phyloP scores from a whole-genome alignment of 495 filamentous ascomycete species.

The Articulospora tetracladia region DNA sequence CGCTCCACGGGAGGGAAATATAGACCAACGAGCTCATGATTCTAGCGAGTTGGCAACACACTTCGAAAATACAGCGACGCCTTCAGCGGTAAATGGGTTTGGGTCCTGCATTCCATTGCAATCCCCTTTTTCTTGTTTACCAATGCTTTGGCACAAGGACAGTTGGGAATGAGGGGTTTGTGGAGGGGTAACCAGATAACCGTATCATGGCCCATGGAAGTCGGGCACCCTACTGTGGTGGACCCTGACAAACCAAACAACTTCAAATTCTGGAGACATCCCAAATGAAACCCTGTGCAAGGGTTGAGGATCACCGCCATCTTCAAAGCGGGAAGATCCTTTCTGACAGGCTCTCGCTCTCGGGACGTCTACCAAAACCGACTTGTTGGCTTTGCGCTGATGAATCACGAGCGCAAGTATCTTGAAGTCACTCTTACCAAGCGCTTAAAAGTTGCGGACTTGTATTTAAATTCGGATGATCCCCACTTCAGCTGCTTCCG shows the following conservation, averaged over 20 bases:
- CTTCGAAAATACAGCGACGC: not conserved
- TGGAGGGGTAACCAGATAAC: not conserved
- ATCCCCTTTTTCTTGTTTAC: not conserved
- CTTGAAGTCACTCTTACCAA: not conserved
- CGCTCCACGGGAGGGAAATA: not conserved
- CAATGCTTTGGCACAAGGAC: not conserved
- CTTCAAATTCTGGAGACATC: not conserved
- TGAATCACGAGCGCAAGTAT: not conserved
- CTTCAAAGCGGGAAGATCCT: not conserved
- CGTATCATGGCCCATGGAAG: not conserved
- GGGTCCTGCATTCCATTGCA: not conserved
- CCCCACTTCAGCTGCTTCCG: not conserved
- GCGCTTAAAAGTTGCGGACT: not conserved
- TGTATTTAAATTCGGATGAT: not conserved
- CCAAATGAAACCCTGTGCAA: not conserved
- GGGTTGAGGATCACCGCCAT: not conserved
- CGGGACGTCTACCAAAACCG: not conserved
- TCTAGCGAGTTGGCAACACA: not conserved
- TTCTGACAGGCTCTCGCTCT: not conserved
- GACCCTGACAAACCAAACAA: not conserved
- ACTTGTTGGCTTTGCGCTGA: too few relatives aligned
- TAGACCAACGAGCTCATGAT: not conserved
- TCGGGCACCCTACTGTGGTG: not conserved
- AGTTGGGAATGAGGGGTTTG: not conserved
- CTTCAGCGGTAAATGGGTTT: not conserved